Evolutionary conservation across 805 yeast species (phyloP).

Genomic region (Diddensiella santjacobensis): DNA sequence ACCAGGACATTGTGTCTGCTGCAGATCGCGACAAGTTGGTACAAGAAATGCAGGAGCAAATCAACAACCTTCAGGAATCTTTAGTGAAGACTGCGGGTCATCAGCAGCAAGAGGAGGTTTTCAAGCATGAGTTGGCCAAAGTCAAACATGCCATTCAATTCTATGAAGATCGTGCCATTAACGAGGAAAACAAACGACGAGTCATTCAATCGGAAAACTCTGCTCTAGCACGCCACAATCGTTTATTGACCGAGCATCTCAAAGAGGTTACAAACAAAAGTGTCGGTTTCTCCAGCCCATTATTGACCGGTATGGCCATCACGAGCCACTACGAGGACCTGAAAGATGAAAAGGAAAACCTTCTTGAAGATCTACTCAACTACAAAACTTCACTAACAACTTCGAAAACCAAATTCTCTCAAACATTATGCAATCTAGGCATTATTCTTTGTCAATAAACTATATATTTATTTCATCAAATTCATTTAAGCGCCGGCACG

Average conservation of each 20-base stretch:
- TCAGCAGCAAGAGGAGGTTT: constrained; percentile 26
- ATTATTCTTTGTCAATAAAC: too few relatives aligned
- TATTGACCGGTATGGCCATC: neutral
- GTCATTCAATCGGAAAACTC: constrained; percentile 30
- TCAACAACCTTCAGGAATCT: constrained; percentile 31
- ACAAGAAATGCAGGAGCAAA: constrained; percentile 38
- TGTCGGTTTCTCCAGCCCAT: constrained; percentile 8
- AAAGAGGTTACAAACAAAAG: constrained; percentile 23
- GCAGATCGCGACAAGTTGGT: constrained; percentile 38
- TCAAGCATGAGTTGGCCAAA: constrained; percentile 28
- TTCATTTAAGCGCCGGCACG: too few relatives aligned
- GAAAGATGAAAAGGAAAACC: constrained; percentile 1
- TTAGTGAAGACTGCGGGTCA: constrained; percentile 19
- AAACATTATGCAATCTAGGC: neutral
- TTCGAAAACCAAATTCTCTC: neutral
- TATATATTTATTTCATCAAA: too few relatives aligned
- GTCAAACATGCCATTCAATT: constrained; percentile 28
- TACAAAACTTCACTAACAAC: neutral
- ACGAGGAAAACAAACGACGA: constrained; percentile 30
- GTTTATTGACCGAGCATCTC: constrained; percentile 28
- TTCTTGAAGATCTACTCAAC: neutral
- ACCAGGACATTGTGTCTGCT: constrained; percentile 40
- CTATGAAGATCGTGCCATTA: constrained; percentile 31
- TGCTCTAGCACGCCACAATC: constrained; percentile 28
- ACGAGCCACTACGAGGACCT: neutral